phyloP scores from a whole-genome alignment of 2,329 filamentous ascomycete species.

The Aspergillus sp. region DNA sequence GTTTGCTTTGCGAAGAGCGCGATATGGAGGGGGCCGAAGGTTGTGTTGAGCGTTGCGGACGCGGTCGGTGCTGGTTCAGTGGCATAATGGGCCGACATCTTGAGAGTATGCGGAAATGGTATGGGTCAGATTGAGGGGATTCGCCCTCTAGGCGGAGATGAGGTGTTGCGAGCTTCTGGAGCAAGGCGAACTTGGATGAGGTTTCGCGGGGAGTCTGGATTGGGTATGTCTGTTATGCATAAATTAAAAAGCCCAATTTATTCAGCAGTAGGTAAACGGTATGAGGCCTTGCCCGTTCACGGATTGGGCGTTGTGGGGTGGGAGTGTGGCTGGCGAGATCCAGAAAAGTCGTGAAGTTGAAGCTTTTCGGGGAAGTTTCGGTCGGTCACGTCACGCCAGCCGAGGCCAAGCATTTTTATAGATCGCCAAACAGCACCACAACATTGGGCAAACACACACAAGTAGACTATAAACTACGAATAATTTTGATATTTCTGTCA shows the following conservation, averaged over 20 bases:
- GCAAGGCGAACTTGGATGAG: neutral
- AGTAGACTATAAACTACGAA: neutral
- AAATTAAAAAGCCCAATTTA: neutral
- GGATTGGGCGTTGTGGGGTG: neutral
- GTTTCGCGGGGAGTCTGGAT: neutral
- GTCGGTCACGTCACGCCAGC: constrained; percentile 19
- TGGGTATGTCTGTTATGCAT: neutral
- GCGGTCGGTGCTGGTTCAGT: constrained; percentile 93
- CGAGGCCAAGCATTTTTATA: constrained; percentile 3
- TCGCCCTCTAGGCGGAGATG: neutral
- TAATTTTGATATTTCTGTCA: neutral
- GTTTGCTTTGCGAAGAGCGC: constrained; percentile 95
- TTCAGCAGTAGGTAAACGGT: neutral
- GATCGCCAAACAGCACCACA: neutral
- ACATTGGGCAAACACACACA: neutral
- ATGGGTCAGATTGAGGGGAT: neutral
- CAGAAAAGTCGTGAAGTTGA: constrained; percentile 15
- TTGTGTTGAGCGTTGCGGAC: constrained; percentile 87
- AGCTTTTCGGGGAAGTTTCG: constrained; percentile 18
- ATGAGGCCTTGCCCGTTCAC: neutral
- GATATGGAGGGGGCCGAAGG: constrained; percentile 81
- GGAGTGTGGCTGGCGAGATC: neutral
- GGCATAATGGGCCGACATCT: constrained; percentile 88
- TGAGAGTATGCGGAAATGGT: neutral
- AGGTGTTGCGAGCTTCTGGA: neutral